Evolutionary conservation across 345 rosid genomes (phyloP).

Genomic region (Lenwebbia sp.): DNA sequence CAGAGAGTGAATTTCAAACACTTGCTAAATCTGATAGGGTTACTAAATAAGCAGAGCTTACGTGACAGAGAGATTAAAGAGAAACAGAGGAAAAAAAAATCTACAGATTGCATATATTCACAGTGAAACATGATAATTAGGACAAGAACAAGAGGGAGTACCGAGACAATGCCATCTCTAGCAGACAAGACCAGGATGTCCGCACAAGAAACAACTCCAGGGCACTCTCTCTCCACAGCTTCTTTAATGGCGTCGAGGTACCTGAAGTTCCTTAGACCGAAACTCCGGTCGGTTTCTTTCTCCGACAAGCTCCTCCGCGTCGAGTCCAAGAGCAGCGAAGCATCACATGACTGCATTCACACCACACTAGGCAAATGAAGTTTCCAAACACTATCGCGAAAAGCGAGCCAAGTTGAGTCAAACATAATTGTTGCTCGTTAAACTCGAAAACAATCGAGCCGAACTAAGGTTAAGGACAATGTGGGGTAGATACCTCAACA

Average conservation of each 20-base stretch:
- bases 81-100: background rate
- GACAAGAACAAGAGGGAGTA: constrained; percentile 1
- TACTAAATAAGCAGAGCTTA: background rate
- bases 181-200: constrained; percentile 85
- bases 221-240: constrained; percentile 93
- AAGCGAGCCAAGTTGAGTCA: background rate
- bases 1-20: background rate
- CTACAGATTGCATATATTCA: background rate
- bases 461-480: background rate
- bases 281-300: constrained; percentile 95
- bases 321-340: constrained; percentile 92
- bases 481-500: constrained; percentile 47
- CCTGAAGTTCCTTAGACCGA: constrained; percentile 90
- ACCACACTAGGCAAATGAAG: background rate
- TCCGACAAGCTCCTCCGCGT: constrained; percentile 88
- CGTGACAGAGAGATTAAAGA: background rate
- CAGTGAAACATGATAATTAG: background rate
- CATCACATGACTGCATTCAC: constrained; percentile 69
- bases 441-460: background rate
- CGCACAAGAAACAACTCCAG: constrained; percentile 82
- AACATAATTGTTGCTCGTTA: background rate
- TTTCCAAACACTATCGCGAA: background rate
- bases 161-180: constrained; percentile 81
- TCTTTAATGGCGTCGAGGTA: constrained; percentile 87
- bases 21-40: background rate